Evolutionary conservation across 2,329 filamentous ascomycete species (phyloP), one percentile per base, ranked within the genome.

Genomic region (Eurotiales sp.): DNA sequence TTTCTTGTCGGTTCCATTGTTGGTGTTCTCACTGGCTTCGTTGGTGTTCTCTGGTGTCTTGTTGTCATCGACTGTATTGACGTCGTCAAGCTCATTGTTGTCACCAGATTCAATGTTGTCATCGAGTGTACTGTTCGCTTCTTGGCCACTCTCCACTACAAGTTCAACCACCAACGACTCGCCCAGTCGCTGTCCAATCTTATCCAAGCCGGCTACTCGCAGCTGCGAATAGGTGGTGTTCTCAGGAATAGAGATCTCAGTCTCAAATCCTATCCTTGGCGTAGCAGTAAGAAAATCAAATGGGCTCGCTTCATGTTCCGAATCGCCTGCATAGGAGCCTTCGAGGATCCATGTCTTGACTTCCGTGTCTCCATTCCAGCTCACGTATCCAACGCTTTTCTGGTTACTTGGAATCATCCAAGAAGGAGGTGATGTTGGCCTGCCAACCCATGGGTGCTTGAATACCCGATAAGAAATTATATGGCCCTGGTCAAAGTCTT

Each of bases 391-490:
- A 7, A 73, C 57, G 1, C 57, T 54, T 2, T 61, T 55, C 10
- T 58, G 53, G 11, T 15, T 36, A 29, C 25, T 25, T 48, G 64
- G 45, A 64, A 72, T 51, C 3, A 46, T 55, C n/a, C 56, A 57
- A 0, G 55, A 52, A 2, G 61, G 60, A 5, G 23, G 43, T 17
- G 71, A 74, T n/a, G 62, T 68, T 1, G 79, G 78, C 10, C 67
- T 60, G 0, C 75, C 78, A 2, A 72, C 72, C 78, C 80, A 85
- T 46, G 74, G 68, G 56, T 71, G 76, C 58, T 78, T 79, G 64
- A 77, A 78, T 1, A 73, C 75, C 25, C 81, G 75, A 58, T 84
- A 84, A 47, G 77, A 80, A 60, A 77, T 72, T 2, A 79, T 73
- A 10, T 63, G 56, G 1, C 61, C 63, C 29, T 60, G 58, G 58